Conservation (phyloP, 2,329 filamentous ascomycete genomes). For the Cyphellophora attinorum region DNA sequence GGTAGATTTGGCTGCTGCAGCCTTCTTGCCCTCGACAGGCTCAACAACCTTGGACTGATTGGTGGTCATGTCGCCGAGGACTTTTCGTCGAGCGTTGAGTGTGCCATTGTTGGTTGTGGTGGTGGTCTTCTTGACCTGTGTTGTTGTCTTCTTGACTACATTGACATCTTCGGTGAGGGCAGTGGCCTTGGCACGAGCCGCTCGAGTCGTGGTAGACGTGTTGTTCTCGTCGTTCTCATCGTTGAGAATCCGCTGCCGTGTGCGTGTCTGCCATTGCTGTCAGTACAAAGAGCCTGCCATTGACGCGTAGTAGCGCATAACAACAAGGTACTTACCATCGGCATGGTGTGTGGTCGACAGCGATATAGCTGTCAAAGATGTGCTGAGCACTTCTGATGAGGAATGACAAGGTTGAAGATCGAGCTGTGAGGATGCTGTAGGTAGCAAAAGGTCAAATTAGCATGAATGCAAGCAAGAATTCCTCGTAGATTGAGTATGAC, state of each 20-base stretch:
- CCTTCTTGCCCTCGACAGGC: constrained; percentile 63
- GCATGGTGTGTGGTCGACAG: constrained; percentile 15
- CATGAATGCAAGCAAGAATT: constrained; percentile 9
- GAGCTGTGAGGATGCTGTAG: background rate
- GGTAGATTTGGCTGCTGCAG: constrained; percentile 55
- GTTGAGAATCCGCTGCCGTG: constrained; percentile 64
- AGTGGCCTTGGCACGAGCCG: constrained; percentile 88
- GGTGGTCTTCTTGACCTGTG: constrained; percentile 62
- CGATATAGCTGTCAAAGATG: constrained; percentile 8
- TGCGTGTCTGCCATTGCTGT: constrained; percentile 62
- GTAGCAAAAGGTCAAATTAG: constrained; percentile 5
- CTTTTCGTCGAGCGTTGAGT: constrained; percentile 57
- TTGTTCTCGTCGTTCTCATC: constrained; percentile 95
- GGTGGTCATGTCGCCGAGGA: constrained; percentile 87
- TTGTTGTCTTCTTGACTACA: constrained; percentile 51
- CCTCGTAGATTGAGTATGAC: constrained; percentile 17
- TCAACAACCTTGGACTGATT: constrained; percentile 69
- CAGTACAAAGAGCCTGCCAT: too few species aligned
- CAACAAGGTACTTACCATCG: constrained; percentile 17
- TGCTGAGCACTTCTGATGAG: background rate
- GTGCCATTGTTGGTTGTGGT: constrained; percentile 36
- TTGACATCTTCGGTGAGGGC: constrained; percentile 46
- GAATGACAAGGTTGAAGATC: background rate
- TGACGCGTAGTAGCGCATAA: too few species aligned
- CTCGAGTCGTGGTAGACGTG: constrained; percentile 56